phyloP scores from a whole-genome alignment of 495 filamentous ascomycete species.

The Aspergillus ellipticus region DNA sequence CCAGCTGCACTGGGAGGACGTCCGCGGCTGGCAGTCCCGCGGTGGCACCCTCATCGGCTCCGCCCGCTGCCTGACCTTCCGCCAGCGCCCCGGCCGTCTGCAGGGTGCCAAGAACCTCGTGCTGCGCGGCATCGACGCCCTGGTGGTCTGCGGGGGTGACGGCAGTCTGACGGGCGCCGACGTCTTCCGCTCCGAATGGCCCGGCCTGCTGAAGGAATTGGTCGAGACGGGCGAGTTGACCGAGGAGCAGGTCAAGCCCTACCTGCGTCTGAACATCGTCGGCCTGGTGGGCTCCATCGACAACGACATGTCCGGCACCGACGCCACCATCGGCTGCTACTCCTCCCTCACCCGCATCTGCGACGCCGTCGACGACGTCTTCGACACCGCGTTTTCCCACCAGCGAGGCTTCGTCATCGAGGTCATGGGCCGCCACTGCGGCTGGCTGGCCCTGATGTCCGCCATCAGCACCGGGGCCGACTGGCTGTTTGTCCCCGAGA shows the following conservation, averaged over 20 bases:
- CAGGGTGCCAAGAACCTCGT: slow-evolving; percentile 91
- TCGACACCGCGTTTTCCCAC: slow-evolving; percentile 95
- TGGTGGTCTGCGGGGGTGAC: slow-evolving; percentile 97
- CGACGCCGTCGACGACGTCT: slow-evolving; percentile 92
- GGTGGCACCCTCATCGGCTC: slow-evolving; percentile 97
- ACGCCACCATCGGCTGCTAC: slow-evolving; percentile 97
- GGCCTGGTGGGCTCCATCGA: slow-evolving; percentile 96
- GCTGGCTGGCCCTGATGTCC: slow-evolving; percentile 96
- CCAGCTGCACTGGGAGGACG: slow-evolving; percentile 88
- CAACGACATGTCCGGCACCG: slow-evolving; percentile 95
- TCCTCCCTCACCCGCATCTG: slow-evolving; percentile 90
- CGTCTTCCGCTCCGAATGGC: slow-evolving; percentile 89
- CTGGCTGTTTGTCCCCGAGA: slow-evolving; percentile 96
- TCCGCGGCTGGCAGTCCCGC: slow-evolving; percentile 89
- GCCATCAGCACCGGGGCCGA: slow-evolving; percentile 94
- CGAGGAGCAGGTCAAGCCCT: slow-evolving; percentile 63
- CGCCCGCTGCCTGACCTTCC: slow-evolving; percentile 85
- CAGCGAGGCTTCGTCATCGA: slow-evolving; percentile 97
- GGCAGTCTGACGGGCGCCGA: slow-evolving; percentile 96
- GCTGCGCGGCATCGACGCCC: slow-evolving; percentile 84
- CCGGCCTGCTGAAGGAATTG: slow-evolving; percentile 77
- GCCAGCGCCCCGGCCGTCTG: slow-evolving; percentile 76
- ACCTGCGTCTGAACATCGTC: slow-evolving; percentile 85
- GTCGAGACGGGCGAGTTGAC: slow-evolving; percentile 65
- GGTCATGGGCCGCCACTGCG: slow-evolving; percentile 99